phyloP scores from a whole-genome alignment of 75 land plant species.

The Azolla pinnata region DNA sequence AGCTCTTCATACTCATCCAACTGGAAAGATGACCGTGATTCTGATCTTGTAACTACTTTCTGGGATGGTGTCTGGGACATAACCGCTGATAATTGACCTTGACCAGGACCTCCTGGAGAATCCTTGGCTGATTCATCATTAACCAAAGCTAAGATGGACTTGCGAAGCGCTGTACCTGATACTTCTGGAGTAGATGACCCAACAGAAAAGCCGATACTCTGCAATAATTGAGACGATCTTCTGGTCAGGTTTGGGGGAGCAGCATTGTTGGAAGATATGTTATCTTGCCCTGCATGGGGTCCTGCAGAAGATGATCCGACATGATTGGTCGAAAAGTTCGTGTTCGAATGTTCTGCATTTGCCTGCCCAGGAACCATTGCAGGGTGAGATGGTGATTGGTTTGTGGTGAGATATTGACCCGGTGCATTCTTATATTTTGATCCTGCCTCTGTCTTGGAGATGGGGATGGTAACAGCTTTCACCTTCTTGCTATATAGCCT shows the following conservation, averaged over 20 bases:
- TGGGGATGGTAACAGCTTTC: slow-evolving; percentile 13
- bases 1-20: slow-evolving; percentile 31
- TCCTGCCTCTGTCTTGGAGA: background rate
- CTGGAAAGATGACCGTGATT: slow-evolving; percentile 14
- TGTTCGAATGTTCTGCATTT: background rate
- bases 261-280: too few relatives aligned
- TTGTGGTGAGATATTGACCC: background rate
- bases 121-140: too few relatives aligned
- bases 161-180: slow-evolving; percentile 21
- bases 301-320: background rate
- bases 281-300: too few relatives aligned
- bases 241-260: too few relatives aligned
- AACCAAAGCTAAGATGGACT: slow-evolving; percentile 18
- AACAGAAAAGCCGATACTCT: slow-evolving; percentile 18
- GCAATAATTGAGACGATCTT: slow-evolving; percentile 23
- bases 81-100: too few relatives aligned
- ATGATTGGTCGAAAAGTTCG: background rate
- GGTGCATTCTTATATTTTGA: too few relatives aligned
- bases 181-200: slow-evolving; percentile 8
- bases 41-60: background rate
- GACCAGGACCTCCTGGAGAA: too few relatives aligned
- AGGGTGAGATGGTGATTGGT: background rate
- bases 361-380: background rate
- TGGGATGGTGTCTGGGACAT: background rate
- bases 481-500: slow-evolving; percentile 17